Evolutionary conservation across 2,329 filamentous ascomycete genomes (phyloP).

Genomic region (Graphilbum fragrans): DNA sequence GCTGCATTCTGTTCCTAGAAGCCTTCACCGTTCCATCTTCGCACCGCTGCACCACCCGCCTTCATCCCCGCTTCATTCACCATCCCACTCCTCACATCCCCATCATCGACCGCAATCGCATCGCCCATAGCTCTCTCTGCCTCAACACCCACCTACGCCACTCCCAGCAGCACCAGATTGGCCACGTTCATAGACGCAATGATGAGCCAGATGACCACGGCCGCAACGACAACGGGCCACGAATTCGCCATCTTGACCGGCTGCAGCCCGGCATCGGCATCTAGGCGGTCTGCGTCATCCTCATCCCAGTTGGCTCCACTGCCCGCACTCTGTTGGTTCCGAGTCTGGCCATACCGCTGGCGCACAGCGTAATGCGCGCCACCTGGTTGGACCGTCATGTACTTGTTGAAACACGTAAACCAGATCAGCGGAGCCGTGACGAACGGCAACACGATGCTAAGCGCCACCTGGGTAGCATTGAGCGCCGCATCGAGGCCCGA

Average conservation of each 20-base stretch:
- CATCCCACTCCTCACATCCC: too few species aligned
- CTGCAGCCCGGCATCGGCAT: background rate
- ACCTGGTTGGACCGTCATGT: constrained; percentile 58
- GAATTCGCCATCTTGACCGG: constrained; percentile 57
- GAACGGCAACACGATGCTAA: constrained; percentile 71
- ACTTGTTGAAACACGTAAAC: constrained; percentile 68
- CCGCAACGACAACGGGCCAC: constrained; percentile 47
- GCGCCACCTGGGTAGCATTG: constrained; percentile 64
- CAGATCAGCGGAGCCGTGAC: constrained; percentile 74
- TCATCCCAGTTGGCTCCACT: constrained; percentile 3
- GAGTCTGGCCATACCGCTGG: too few species aligned
- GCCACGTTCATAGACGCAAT: constrained; percentile 72
- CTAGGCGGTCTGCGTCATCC: background rate
- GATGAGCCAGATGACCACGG: constrained; percentile 54
- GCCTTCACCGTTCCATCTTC: background rate
- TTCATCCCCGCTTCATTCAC: too few species aligned
- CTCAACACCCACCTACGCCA: background rate
- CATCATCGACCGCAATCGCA: too few species aligned
- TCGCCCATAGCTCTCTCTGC: too few species aligned
- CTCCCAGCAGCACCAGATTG: constrained; percentile 54
- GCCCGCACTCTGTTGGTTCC: background rate
- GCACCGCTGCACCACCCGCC: too few species aligned
- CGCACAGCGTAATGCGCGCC: constrained; percentile 19
- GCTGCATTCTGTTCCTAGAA: too few species aligned
- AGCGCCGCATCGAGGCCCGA: constrained; percentile 59